phyloP scores from a whole-genome alignment of 345 rosid species.

The Trapa incisa region DNA sequence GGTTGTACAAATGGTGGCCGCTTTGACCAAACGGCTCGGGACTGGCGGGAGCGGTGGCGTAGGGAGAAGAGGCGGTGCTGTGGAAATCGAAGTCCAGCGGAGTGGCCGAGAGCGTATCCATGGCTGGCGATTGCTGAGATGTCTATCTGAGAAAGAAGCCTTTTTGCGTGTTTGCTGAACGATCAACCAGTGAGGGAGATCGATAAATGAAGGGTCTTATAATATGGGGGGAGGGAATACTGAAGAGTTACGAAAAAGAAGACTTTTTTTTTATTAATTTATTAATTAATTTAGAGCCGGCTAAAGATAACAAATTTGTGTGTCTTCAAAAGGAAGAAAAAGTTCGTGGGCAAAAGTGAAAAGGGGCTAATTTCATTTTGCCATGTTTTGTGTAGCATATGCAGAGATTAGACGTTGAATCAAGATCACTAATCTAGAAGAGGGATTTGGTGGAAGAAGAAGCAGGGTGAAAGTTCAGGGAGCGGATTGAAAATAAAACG shows the following conservation, averaged over 20 bases:
- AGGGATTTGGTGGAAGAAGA: background rate
- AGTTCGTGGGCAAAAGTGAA: background rate
- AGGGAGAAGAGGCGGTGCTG: conserved; percentile 75
- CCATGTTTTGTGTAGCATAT: background rate
- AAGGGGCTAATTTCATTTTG: background rate
- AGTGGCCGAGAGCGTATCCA: conserved; percentile 30
- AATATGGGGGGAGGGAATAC: background rate
- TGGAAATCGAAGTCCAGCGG: conserved; percentile 58
- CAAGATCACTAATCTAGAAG: too few species aligned
- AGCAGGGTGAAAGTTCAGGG: background rate
- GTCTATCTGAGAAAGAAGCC: background rate
- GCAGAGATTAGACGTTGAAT: too few species aligned
- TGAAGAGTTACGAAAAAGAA: conserved; percentile 1
- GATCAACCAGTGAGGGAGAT: background rate
- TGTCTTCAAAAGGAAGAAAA: background rate
- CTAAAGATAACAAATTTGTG: background rate
- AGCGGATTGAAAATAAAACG: conserved; percentile 2
- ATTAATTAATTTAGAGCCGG: background rate
- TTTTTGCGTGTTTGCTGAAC: background rate
- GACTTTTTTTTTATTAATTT: background rate
- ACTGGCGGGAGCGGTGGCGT: conserved; percentile 95
- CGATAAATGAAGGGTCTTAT: conserved; percentile 4
- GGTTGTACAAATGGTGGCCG: conserved; percentile 14
- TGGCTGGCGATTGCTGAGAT: conserved; percentile 6
- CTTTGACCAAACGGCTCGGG: conserved; percentile 58